These are phyloP conservation scores for Tylopilus orsonianus DNA, from an alignment of 1,284 basidiomycete species.

Conservation along the genomic window DNA sequence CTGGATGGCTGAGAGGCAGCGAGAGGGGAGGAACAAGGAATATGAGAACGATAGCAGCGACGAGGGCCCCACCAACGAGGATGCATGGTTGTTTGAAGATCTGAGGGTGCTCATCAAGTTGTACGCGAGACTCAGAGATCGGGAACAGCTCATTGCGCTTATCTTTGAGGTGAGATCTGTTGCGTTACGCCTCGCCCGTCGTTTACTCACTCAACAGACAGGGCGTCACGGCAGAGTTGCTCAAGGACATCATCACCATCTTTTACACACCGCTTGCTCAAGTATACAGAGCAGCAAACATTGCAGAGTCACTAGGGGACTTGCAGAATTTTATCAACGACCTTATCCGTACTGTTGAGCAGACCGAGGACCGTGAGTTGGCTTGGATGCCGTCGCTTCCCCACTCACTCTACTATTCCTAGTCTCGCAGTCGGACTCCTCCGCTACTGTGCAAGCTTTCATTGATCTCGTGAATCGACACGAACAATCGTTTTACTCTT, in stretches of 20 bases:
- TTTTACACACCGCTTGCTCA: slow-evolving; percentile 98
- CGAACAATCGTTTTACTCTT: slow-evolving; percentile 93
- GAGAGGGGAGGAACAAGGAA: slow-evolving; percentile 59
- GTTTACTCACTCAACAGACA: slow-evolving; percentile 33
- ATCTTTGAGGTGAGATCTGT: slow-evolving; percentile 80
- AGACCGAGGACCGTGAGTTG: slow-evolving; percentile 81
- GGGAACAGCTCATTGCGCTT: slow-evolving; percentile 90
- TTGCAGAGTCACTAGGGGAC: slow-evolving; percentile 91
- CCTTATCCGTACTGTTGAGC: slow-evolving; percentile 92
- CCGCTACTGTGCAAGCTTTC: slow-evolving; percentile 88
- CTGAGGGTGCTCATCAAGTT: slow-evolving; percentile 77
- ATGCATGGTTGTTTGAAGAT: slow-evolving; percentile 95
- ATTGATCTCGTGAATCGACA: slow-evolving; percentile 93
- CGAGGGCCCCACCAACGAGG: slow-evolving; percentile 87
- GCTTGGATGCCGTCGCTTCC: neutral
- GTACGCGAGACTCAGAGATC: slow-evolving; percentile 80
- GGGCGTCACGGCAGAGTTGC: slow-evolving; percentile 92
- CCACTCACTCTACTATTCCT: slow-evolving; percentile 12
- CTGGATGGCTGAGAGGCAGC: slow-evolving; percentile 66
- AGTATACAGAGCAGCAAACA: slow-evolving; percentile 97
- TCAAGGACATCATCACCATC: slow-evolving; percentile 99
- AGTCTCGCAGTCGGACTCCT: slow-evolving; percentile 86
- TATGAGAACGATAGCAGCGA: slow-evolving; percentile 81
- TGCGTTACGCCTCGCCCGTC: neutral
- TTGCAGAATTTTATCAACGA: slow-evolving; percentile 96